These are phyloP conservation scores for Vitis labrusca DNA, from an alignment of 164 flowering plant genomes.

Conservation along the genomic window DNA sequence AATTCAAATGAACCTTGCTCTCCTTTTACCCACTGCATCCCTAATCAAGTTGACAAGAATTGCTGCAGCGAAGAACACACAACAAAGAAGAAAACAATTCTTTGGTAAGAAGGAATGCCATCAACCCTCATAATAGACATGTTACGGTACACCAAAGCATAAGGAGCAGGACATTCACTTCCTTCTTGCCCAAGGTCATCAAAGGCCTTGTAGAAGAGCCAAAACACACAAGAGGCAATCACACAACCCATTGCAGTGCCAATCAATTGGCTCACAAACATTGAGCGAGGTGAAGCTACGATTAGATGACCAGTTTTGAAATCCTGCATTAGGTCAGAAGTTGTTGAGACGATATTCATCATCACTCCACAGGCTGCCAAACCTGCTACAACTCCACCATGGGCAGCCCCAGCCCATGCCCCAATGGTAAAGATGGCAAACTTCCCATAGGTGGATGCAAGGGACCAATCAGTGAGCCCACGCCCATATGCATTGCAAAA, in stretches of 20 bases:
- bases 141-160: slow-evolving; percentile 43
- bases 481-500: slow-evolving; percentile 60
- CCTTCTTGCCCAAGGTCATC: slow-evolving; percentile 26
- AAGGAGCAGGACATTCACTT: slow-evolving; percentile 39
- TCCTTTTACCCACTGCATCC: not conserved
- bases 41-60: not conserved
- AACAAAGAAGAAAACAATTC: slow-evolving; percentile 45
- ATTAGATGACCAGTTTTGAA: slow-evolving; percentile 63
- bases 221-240: slow-evolving; percentile 50
- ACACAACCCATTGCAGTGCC: slow-evolving; percentile 61
- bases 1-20: slow-evolving; percentile 1
- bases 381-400: slow-evolving; percentile 53
- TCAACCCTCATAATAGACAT: slow-evolving; percentile 44
- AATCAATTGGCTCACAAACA: slow-evolving; percentile 53
- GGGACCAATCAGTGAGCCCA: slow-evolving; percentile 59
- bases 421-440: slow-evolving; percentile 47
- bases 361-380: slow-evolving; percentile 48
- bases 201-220: slow-evolving; percentile 51
- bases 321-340: slow-evolving; percentile 52
- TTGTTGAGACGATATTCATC: slow-evolving; percentile 56
- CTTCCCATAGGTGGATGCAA: slow-evolving; percentile 50
- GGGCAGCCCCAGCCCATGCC: slow-evolving; percentile 47
- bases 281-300: slow-evolving; percentile 52
- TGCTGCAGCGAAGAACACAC: slow-evolving; percentile 27
- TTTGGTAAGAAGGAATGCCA: slow-evolving; percentile 44